These are phyloP conservation scores for Diplosphaera chodatii DNA, from an alignment of 139 green algal species.

Conservation along the genomic window DNA sequence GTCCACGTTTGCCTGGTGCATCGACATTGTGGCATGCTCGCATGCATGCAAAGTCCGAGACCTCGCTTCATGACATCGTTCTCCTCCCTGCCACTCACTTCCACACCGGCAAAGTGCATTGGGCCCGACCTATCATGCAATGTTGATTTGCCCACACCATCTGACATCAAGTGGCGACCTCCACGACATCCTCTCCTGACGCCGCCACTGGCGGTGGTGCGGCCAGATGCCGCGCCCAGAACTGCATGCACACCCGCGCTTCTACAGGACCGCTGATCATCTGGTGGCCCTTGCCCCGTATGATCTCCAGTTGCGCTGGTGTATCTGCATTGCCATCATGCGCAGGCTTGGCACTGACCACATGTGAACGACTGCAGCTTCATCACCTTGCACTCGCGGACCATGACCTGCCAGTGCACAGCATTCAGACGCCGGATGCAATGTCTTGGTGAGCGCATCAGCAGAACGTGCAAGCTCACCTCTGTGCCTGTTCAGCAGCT, in stretches of 20 bases:
- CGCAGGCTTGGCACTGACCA: not conserved
- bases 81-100: no score
- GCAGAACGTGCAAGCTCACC: not conserved
- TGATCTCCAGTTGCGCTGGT: not conserved
- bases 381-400: not conserved
- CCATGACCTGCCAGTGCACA: no score
- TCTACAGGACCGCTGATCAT: constrained; percentile 9
- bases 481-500: not conserved
- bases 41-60: no score
- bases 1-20: no score
- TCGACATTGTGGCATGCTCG: no score
- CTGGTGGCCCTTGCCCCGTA: constrained; percentile 7
- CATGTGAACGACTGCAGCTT: no score
- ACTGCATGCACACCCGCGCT: constrained; percentile 1
- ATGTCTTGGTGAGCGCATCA: not conserved
- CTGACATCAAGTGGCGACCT: no score
- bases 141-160: no score
- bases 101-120: no score
- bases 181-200: not conserved
- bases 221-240: constrained; percentile 1
- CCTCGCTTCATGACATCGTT: no score
- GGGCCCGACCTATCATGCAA: no score
- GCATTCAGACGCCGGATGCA: not conserved
- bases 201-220: no score
- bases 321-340: not conserved